Conservation (phyloP, 2,329 filamentous ascomycete genomes). For the Fusarium sublunatum region DNA sequence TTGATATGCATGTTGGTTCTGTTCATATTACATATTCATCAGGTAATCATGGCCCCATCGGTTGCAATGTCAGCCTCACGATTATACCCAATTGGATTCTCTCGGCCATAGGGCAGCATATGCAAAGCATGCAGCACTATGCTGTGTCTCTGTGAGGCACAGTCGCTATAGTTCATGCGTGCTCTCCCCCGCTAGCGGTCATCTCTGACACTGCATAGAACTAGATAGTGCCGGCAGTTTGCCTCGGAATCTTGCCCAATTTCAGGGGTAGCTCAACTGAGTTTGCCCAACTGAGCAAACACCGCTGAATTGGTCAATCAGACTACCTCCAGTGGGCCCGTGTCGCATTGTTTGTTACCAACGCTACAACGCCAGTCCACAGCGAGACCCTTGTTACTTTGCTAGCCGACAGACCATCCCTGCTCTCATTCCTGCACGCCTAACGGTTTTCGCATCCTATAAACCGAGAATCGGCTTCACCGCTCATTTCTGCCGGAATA, state of each 20-base stretch:
- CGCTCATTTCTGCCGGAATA: constrained; percentile 30
- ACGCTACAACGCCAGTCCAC: background rate
- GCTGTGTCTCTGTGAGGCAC: no score
- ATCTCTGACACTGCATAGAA: background rate
- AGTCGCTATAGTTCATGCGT: no score
- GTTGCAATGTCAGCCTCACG: no score
- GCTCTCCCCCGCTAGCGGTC: background rate
- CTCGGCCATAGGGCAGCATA: no score
- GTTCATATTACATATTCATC: background rate
- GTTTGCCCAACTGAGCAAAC: background rate
- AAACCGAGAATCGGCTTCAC: constrained; percentile 20
- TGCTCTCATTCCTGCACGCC: background rate
- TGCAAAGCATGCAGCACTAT: no score
- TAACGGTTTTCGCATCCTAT: constrained; percentile 25
- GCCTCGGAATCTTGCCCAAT: background rate
- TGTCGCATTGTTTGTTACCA: background rate
- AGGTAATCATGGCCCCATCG: background rate
- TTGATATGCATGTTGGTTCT: background rate
- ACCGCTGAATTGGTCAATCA: background rate
- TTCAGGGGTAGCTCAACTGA: background rate
- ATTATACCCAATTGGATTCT: no score
- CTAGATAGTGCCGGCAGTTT: background rate
- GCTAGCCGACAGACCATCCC: constrained; percentile 7
- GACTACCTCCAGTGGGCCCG: background rate
- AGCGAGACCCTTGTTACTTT: constrained; percentile 6